Base-by-base conservation (phyloP, 148 eudicot genomes). In the Fallopia convolvulus region DNA sequence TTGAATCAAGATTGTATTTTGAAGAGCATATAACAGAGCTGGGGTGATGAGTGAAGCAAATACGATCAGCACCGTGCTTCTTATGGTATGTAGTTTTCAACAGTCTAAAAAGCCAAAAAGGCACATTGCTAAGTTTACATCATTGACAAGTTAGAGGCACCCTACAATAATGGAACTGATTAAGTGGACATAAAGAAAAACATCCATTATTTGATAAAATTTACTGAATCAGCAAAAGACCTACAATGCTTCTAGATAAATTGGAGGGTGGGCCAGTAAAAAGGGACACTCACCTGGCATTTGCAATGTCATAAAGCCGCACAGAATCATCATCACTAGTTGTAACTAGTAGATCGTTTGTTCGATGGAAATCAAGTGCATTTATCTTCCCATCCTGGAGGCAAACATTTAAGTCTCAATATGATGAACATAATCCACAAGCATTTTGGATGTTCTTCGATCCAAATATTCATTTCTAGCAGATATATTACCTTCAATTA, bases 1-100 rank as follows among this genome's bases (percentile, higher is more conserved):
- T 83, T 33, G 95, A 76, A 81, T 91, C 91, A 78, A 90, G 85
- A 83, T 89, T 86, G 86, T 87, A 79, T 81, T 81, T 93, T 72
- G 99, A 95, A 42, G 97, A 92, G 84, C 97, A 92, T 79, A 95
- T 81, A 76, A 92, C 88, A 39, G 97, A 87, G 81, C 87, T 92
- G 71, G 90, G 92, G 81, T 95, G 97, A 85, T 95, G 99, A 76
- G 99, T 91, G 84, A 95, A 95, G 86, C 99, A 93, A 87, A 95
- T 84, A 56, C 92, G 84, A 82, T 95, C 97, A 80, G 97, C 97
- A 81, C 99, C 99, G 78, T 95, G 97, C 77, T 85, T 95, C 82
- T 93, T 90, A 63, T 95, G 99, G 80, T 86, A 86, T 72, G 97
- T 95, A n/a, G 99, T 92, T 83, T 95, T 95, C 89, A 93, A 60